These are phyloP conservation scores for Brassica nigra DNA, from an alignment of 345 rosid genomes.

Conservation along the genomic window DNA sequence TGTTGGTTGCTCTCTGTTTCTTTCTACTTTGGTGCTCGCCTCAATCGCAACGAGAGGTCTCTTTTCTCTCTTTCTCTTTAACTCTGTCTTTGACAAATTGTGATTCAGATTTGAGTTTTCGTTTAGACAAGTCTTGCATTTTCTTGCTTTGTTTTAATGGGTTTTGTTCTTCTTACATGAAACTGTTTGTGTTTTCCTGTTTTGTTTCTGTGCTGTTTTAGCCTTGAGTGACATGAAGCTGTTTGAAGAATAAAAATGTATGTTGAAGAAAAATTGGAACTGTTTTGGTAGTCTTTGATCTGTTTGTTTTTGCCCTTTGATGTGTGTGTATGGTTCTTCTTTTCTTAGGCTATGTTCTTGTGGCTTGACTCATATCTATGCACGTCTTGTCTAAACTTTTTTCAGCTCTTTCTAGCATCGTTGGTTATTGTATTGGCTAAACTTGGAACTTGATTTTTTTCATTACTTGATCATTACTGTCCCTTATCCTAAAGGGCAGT, in stretches of 20 bases:
- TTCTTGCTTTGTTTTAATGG: conserved; percentile 3
- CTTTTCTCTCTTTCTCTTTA: neutral
- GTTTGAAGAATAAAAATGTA: neutral
- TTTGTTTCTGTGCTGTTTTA: neutral
- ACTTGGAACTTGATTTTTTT: neutral
- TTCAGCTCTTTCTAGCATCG: neutral
- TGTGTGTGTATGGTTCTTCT: conserved; percentile 2
- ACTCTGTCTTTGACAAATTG: neutral
- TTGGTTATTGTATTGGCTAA: neutral
- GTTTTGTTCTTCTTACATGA: conserved; percentile 3
- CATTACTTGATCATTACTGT: neutral
- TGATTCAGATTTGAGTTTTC: neutral
- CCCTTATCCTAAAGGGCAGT: neutral
- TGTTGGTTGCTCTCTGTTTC: conserved; percentile 97
- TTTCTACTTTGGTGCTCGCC: conserved; percentile 92
- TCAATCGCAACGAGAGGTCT: conserved; percentile 88
- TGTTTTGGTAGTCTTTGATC: neutral
- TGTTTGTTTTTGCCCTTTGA: neutral
- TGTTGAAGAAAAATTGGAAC: neutral
- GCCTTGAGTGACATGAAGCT: neutral
- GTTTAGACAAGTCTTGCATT: neutral
- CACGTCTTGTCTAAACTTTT: conserved; percentile 2
- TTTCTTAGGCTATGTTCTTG: neutral
- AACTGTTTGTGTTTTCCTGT: neutral
- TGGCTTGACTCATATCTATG: neutral